phyloP scores from a whole-genome alignment of 306 rosid species.

The Quercus gilva region DNA sequence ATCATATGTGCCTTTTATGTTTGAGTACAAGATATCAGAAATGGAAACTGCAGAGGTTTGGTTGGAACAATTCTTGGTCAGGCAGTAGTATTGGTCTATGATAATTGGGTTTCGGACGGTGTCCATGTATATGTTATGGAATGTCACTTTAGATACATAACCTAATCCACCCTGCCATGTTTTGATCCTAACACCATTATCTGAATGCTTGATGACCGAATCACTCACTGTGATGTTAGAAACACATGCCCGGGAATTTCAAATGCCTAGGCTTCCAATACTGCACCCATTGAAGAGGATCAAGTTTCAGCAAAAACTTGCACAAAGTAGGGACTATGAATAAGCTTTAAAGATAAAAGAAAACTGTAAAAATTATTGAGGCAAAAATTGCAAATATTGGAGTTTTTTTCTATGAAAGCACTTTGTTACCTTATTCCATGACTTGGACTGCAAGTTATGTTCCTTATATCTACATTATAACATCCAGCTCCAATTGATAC shows the following conservation, averaged over 20 bases:
- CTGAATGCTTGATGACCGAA: conserved; percentile 41
- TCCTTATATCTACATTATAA: conserved; percentile 40
- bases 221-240: conserved; percentile 41
- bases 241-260: conserved; percentile 47
- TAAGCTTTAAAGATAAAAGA: neutral
- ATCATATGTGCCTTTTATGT: conserved; percentile 61
- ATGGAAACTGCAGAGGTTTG: conserved; percentile 53
- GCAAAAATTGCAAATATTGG: neutral
- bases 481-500: conserved; percentile 55
- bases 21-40: conserved; percentile 38
- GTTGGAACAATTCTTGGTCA: conserved; percentile 40
- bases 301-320: neutral
- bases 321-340: neutral
- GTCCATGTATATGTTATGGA: conserved; percentile 38
- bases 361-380: neutral
- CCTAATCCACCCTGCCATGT: conserved; percentile 65
- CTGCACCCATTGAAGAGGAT: neutral
- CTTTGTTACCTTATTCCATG: conserved; percentile 54
- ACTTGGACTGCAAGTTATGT: conserved; percentile 55
- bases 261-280: conserved; percentile 43
- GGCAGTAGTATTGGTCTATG: conserved; percentile 62
- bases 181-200: conserved; percentile 53
- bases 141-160: conserved; percentile 35
- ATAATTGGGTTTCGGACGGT: conserved; percentile 47
- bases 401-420: neutral